Conservation (phyloP, 441 rosid species). For the Manihot esculenta region DNA sequence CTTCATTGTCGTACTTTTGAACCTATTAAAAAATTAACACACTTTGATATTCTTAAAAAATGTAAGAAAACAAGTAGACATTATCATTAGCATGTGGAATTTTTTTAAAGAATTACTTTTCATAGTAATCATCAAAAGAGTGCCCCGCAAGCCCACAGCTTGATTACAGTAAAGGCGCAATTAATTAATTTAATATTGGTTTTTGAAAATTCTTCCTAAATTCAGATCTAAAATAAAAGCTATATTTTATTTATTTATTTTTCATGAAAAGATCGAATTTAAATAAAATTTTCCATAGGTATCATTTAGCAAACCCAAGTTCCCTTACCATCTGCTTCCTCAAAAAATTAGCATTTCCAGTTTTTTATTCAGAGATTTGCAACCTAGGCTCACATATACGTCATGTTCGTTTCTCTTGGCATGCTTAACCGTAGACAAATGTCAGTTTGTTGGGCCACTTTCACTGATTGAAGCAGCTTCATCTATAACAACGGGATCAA, state of each 20-base stretch:
- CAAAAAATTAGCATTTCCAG: slow-evolving; percentile 32
- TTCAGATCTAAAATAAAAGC: no score
- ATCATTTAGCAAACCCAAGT: no score
- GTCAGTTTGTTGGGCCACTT: slow-evolving; percentile 30
- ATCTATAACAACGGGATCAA: slow-evolving; percentile 20
- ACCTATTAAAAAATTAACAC: no score
- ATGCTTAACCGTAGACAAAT: slow-evolving; percentile 30
- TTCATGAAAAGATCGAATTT: no score
- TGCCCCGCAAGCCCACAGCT: slow-evolving; percentile 1
- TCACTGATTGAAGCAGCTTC: slow-evolving; percentile 31
- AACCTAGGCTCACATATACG: slow-evolving; percentile 19
- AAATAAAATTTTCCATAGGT: no score
- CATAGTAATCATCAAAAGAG: slow-evolving; percentile 10
- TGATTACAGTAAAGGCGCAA: not conserved
- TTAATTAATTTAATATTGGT: no score
- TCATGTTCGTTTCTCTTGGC: slow-evolving; percentile 34
- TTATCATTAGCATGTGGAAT: slow-evolving; percentile 13
- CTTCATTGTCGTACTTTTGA: no score
- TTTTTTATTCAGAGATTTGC: slow-evolving; percentile 29
- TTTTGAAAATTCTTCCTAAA: no score
- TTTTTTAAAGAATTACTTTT: not conserved
- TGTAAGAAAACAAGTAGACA: not conserved
- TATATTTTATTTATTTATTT: no score
- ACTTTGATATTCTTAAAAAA: no score
- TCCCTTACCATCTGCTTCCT: slow-evolving; percentile 35